Base-by-base conservation (phyloP, 116 monocot genomes). In the Posidonia oceanica region DNA sequence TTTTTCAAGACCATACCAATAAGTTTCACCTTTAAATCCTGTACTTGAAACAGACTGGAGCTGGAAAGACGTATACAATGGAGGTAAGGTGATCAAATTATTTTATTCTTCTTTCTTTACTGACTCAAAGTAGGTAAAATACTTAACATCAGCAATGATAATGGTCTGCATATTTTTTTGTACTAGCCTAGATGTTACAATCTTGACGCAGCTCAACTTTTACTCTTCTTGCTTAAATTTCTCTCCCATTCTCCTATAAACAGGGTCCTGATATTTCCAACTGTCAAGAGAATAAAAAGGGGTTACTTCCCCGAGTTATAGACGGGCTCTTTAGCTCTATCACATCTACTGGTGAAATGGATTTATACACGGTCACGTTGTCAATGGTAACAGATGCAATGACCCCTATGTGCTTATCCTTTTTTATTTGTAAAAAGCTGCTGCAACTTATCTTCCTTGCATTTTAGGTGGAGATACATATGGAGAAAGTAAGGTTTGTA, bases 1-100 rank as follows among this genome's bases (percentile, higher is more conserved):
- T 13, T 57, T 51, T 48, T 64, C 22, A 58, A 68, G 36, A 38
- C 39, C 7, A 52, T 40, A n/a, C 37, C 61, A 41, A 61, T 20
- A 68, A 16, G n/a, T n/a, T 44, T 44, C 44, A 48, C 36, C 56
- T n/a, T 36, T 23, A 20, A 37, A 23, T 38, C 48, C n/a, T 55
- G 54, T 60, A 4, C 48, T 75, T 22, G 74, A 58, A 63, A 62
- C 86, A 94, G 93, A 94, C 93, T 76, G 93, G 93, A 72, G 93
- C 93, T 69, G 93, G 93, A 64, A 94, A 94, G 70, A 87, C 93
- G 63, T 94, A 89, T 77, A 89, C 87, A 72, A 87, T 94, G 83
- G 93, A 94, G 86, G 89, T 87, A 44, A 83, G 36, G 44, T 7
- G 4, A 44, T 44, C 10, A 10, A 44, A 44, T 44, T 10, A 44